Evolutionary conservation across 768 basidiomycete genomes (phyloP).

Genomic region (Coprinopsis sp.): DNA sequence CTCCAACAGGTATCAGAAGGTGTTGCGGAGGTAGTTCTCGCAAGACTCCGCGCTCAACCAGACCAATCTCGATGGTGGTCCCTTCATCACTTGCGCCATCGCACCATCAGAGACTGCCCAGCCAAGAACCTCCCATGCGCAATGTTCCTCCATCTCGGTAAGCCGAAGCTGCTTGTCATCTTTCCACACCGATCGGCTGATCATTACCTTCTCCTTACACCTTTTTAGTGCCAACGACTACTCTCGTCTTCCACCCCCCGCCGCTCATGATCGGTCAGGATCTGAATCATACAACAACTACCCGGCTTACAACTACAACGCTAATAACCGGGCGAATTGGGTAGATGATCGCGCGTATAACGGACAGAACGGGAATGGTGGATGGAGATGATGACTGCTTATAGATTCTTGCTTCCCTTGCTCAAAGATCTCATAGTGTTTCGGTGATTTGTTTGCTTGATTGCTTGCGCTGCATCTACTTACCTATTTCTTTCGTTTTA

Average conservation of each 20-base stretch:
- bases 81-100: neutral
- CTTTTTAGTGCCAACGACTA: slow-evolving; percentile 24
- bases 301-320: slow-evolving; percentile 23
- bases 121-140: slow-evolving; percentile 3
- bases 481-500: too few relatives aligned
- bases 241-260: slow-evolving; percentile 24
- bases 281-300: slow-evolving; percentile 19
- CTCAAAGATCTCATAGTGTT: slow-evolving; percentile 11
- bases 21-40: slow-evolving; percentile 34
- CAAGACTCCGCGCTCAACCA: neutral
- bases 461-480: too few relatives aligned
- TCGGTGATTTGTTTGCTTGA: too few relatives aligned
- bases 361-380: slow-evolving; percentile 22
- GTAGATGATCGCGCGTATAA: slow-evolving; percentile 44
- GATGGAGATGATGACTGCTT: neutral
- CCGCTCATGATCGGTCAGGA: slow-evolving; percentile 22
- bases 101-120: slow-evolving; percentile 13
- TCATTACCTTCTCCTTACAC: too few relatives aligned
- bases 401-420: slow-evolving; percentile 6
- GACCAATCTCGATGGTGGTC: neutral
- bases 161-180: slow-evolving; percentile 8
- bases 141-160: slow-evolving; percentile 20
- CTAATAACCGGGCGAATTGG: slow-evolving; percentile 34
- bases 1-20: slow-evolving; percentile 26
- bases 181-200: too few relatives aligned